A percentile compares a stretch with the other conserved stretches of the same genome.
These are phyloP conservation scores for Abrus precatorius DNA, from an alignment of 306 rosid species.

Conservation along the genomic window DNA sequence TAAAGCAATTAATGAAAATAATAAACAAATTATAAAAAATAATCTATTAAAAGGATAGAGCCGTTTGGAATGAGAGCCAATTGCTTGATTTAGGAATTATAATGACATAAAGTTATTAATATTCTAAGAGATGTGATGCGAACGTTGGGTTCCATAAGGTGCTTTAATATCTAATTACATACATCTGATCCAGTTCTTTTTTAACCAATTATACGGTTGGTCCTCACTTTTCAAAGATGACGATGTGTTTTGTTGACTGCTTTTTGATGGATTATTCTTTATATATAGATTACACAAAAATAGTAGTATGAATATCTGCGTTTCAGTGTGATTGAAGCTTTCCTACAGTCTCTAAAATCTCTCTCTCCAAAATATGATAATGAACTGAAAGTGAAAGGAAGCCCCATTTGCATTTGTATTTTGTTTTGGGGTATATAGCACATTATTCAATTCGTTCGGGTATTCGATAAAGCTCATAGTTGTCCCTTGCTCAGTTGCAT, in stretches of 20 bases:
- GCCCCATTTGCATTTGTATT: constrained; percentile 42
- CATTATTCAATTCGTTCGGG: constrained; percentile 41
- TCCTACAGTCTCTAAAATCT: constrained; percentile 25
- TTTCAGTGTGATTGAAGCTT: constrained; percentile 50
- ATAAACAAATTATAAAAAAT: constrained; percentile 11
- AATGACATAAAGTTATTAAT: constrained; percentile 45
- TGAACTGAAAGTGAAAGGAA: constrained; percentile 46
- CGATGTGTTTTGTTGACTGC: constrained; percentile 53
- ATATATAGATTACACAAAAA: neutral
- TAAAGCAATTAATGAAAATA: neutral
- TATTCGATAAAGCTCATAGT: constrained; percentile 27
- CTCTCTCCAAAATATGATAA: constrained; percentile 40
- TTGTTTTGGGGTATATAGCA: constrained; percentile 13
- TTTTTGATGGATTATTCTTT: constrained; percentile 44
- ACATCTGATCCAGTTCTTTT: constrained; percentile 50
- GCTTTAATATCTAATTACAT: constrained; percentile 40
- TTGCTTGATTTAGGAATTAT: constrained; percentile 51
- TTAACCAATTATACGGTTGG: constrained; percentile 54
- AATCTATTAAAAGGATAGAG: constrained; percentile 19
- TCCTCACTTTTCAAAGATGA: constrained; percentile 46
- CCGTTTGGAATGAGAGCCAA: constrained; percentile 44
- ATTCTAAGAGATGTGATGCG: constrained; percentile 36
- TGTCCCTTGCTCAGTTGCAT: constrained; percentile 30
- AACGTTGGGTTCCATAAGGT: constrained; percentile 47
- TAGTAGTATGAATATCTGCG: neutral